These are phyloP conservation scores for Sanguinoderma infundibulare DNA, from an alignment of 1,284 basidiomycete species.

Conservation along the genomic window DNA sequence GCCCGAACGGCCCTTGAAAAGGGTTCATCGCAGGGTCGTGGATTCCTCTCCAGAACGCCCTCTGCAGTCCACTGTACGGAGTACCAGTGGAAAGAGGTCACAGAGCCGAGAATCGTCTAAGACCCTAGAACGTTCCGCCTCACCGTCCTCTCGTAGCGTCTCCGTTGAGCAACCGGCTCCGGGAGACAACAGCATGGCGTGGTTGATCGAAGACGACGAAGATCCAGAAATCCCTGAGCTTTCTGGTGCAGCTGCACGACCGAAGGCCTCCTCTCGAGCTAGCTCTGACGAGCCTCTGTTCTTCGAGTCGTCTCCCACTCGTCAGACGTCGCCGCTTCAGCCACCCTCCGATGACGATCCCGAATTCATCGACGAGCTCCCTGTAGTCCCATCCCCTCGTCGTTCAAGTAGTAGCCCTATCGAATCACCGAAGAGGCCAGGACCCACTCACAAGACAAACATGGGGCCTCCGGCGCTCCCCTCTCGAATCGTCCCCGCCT, in stretches of 20 bases:
- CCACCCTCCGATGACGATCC: slow-evolving; percentile 16
- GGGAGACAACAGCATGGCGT: slow-evolving; percentile 49
- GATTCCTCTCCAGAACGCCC: slow-evolving; percentile 18
- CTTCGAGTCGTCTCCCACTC: slow-evolving; percentile 12
- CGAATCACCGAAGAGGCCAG: slow-evolving; percentile 8
- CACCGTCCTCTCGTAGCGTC: slow-evolving; percentile 19
- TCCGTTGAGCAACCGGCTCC: slow-evolving; percentile 5
- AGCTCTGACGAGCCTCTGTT: slow-evolving; percentile 18
- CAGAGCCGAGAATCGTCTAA: slow-evolving; percentile 11
- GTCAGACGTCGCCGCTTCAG: neutral
- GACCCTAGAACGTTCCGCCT: slow-evolving; percentile 16
- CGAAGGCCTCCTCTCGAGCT: neutral
- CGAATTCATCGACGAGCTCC: slow-evolving; percentile 15
- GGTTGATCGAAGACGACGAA: slow-evolving; percentile 61
- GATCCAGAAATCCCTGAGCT: slow-evolving; percentile 51
- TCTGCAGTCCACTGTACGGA: slow-evolving; percentile 11
- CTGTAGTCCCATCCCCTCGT: neutral
- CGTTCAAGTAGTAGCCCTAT: neutral
- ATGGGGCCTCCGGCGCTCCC: slow-evolving; percentile 51
- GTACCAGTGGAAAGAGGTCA: slow-evolving; percentile 10
- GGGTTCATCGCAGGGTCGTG: neutral
- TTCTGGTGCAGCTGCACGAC: slow-evolving; percentile 42
- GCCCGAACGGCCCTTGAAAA: slow-evolving; percentile 10
- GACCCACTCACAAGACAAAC: slow-evolving; percentile 16
- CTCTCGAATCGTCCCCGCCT: slow-evolving; percentile 26